Evolutionary conservation across 164 flowering plant genomes (phyloP).

Genomic region (Macadamia integrifolia): DNA sequence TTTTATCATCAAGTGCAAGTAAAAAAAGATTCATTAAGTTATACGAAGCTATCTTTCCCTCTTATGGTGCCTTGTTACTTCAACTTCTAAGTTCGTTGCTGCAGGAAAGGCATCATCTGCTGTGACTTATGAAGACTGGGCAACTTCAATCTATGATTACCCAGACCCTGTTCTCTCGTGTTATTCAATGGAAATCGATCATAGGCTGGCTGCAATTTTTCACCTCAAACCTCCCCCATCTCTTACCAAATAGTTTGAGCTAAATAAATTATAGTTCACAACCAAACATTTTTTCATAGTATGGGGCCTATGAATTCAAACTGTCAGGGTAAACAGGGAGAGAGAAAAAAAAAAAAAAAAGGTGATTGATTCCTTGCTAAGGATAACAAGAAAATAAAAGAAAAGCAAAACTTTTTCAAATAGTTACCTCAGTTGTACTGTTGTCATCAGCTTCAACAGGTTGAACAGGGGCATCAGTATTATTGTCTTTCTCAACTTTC

Average conservation of each 20-base stretch:
- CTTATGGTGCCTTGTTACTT: not conserved
- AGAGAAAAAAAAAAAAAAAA: not conserved
- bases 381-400: not conserved
- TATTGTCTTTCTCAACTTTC: conserved; percentile 14
- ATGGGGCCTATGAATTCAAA: not conserved
- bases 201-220: not conserved
- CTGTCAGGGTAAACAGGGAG: not conserved
- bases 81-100: not conserved
- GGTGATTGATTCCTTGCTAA: conserved; percentile 9
- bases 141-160: not conserved
- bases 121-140: not conserved
- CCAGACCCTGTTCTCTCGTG: not conserved
- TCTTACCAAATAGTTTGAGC: conserved; percentile 3
- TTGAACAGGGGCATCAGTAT: conserved; percentile 12
- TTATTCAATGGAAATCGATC: not conserved
- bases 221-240: conserved; percentile 5
- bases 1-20: too few species aligned
- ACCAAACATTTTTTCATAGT: not conserved
- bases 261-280: conserved; percentile 4
- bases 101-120: not conserved
- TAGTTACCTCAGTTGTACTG: conserved; percentile 37
- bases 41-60: too few species aligned
- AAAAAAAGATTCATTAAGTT: too few species aligned
- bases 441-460: conserved; percentile 21
- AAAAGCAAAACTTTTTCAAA: conserved; percentile 14